Base-by-base conservation (phyloP, 2,329 filamentous ascomycete species). In the Fusarium sp. region DNA sequence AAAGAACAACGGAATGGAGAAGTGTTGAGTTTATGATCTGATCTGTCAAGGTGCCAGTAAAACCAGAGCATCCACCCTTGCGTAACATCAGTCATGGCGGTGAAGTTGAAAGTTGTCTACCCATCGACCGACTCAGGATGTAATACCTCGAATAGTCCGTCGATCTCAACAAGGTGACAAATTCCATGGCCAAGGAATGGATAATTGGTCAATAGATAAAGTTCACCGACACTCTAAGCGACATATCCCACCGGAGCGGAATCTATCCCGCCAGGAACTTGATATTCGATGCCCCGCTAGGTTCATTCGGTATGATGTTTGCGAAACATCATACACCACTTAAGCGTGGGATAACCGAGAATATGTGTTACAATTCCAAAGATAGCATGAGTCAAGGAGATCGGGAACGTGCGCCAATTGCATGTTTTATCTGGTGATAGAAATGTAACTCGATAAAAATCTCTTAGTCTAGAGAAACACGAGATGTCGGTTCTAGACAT, bases 361-460 rank as follows among this genome's bases (percentile, higher is more conserved):
- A 14, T 28, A 18, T 9, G 35, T 17, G 33, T 5, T 39, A 7
- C 20, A 17, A n/a, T 10, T 7, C 14, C 20, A 17, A 4, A 18
- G 14, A 54, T n/a, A 39, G 3, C 35, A 14, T 2, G 51, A 5
- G 3, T 10, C 5, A 6, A 39, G 51, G 11, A 55, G 24, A 55
- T 15, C 51, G 51, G 51, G 39, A 35, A 41, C 35, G 15, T 28
- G 51, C 24, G 24, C 10, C 22, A 20, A 14, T 48, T 57, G 31
- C 79, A 88, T 89, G 86, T 71, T 73, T 41, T 44, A 15, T 39
- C 56, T 35, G 42, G n/a, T 41, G 56, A 67, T 31, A 33, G 14
- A 24, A 22, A 1, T n/a, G 22, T 61, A 61, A 15, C 39, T 12
- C 18, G 22, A 18, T 13, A 3, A 13, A 28, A 68, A 12, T 22